Conservation (phyloP, 345 rosid genomes). For the Turritis glabra region DNA sequence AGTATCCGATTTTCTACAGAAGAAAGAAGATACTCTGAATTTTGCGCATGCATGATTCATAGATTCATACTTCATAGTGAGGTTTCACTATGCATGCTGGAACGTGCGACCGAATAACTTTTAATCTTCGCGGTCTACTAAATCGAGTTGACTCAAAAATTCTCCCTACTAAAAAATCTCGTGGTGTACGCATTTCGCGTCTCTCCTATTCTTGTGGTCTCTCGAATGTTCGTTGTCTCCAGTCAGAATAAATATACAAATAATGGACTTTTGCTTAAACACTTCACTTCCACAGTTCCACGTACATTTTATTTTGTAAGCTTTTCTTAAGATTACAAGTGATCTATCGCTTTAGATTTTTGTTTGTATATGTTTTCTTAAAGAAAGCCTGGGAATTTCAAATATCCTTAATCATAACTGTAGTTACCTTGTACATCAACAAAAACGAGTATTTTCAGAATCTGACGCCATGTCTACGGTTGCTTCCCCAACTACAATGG, state of each 20-base stretch:
- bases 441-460: not conserved
- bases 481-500: slow-evolving; percentile 37
- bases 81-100: no score
- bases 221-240: not conserved
- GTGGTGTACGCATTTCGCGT: not conserved
- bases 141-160: no score
- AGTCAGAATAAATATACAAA: not conserved
- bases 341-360: not conserved
- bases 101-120: no score
- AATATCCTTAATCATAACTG: not conserved
- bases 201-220: not conserved
- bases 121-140: no score
- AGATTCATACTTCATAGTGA: no score
- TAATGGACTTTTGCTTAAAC: not conserved
- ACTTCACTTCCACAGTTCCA: no score
- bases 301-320: not conserved
- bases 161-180: no score
- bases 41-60: no score
- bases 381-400: not conserved
- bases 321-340: not conserved
- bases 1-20: no score
- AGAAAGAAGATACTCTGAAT: no score
- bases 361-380: not conserved
- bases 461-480: slow-evolving; percentile 17
- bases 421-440: not conserved